Conservation (phyloP, 331 rosid genomes). For the Pyracantha coccinea region DNA sequence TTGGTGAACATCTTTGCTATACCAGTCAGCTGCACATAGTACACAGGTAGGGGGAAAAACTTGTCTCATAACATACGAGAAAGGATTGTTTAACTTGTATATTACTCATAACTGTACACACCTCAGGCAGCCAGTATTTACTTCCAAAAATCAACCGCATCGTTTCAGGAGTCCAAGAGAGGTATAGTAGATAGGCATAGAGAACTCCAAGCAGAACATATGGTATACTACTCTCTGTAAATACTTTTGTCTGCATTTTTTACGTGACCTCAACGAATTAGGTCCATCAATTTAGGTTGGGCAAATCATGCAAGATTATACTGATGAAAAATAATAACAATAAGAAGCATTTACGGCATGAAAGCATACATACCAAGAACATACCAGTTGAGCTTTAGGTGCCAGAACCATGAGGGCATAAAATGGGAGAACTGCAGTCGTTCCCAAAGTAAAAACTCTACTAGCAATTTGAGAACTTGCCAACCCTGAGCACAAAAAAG, state of each 20-base stretch:
- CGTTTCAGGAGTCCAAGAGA: conserved; percentile 94
- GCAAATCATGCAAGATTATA: background rate
- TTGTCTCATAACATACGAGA: background rate
- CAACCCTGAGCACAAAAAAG: conserved; percentile 41
- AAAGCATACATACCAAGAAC: conserved; percentile 10
- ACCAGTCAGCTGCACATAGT: conserved; percentile 57
- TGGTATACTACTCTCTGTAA: conserved; percentile 63
- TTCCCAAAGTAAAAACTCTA: conserved; percentile 72
- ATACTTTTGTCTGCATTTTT: conserved; percentile 65
- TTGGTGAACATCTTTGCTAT: conserved; percentile 83
- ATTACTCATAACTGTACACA: conserved; percentile 25
- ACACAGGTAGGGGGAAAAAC: conserved; percentile 3
- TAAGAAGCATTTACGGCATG: background rate
- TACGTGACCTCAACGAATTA: conserved; percentile 15
- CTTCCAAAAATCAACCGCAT: conserved; percentile 54
- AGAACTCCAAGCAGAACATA: conserved; percentile 68
- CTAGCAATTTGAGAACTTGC: conserved; percentile 56
- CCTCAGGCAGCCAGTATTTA: conserved; percentile 92
- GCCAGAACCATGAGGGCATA: conserved; percentile 93
- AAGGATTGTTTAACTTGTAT: conserved; percentile 6
- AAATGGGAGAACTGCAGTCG: conserved; percentile 84
- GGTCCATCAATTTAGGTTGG: background rate
- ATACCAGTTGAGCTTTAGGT: conserved; percentile 73
- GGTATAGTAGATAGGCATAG: conserved; percentile 72
- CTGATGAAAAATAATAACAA: background rate